Evolutionary conservation across 73 alveolate genomes (phyloP).

Genomic region (Paramecium tetraurelia): DNA sequence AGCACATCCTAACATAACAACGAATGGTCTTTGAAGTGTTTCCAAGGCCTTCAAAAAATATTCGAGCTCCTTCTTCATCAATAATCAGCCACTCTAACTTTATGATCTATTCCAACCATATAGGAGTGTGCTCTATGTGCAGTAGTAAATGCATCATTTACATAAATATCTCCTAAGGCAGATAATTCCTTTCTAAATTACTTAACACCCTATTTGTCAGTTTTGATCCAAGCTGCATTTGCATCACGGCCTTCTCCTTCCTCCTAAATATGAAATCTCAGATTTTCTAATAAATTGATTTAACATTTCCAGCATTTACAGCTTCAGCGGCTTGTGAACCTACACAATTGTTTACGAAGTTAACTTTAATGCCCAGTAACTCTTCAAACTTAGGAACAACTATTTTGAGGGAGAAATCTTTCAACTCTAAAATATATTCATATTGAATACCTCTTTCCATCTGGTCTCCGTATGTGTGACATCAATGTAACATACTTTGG

Average conservation of each 20-base stretch:
- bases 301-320: constrained; percentile 72
- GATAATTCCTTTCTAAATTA: constrained; percentile 79
- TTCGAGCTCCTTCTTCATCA: constrained; percentile 90
- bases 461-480: constrained; percentile 94
- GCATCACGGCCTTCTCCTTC: constrained; percentile 89
- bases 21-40: constrained; percentile 88
- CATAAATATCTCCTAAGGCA: constrained; percentile 78
- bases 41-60: constrained; percentile 93
- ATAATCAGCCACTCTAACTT: constrained; percentile 91
- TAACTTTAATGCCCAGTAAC: constrained; percentile 75
- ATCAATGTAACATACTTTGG: constrained; percentile 87
- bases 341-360: constrained; percentile 80
- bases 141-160: constrained; percentile 85
- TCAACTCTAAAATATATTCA: constrained; percentile 62
- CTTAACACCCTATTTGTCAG: constrained; percentile 69
- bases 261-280: constrained; percentile 92
- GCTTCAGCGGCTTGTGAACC: constrained; percentile 85
- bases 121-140: constrained; percentile 97
- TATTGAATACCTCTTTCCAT: constrained; percentile 67
- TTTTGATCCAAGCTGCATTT: constrained; percentile 76
- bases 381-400: constrained; percentile 87
- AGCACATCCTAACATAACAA: constrained; percentile 94
- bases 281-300: constrained; percentile 87
- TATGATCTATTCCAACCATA: constrained; percentile 89
- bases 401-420: constrained; percentile 84